Base-by-base conservation (phyloP, 805 yeast species). In the Gaillardinia entomophila region DNA sequence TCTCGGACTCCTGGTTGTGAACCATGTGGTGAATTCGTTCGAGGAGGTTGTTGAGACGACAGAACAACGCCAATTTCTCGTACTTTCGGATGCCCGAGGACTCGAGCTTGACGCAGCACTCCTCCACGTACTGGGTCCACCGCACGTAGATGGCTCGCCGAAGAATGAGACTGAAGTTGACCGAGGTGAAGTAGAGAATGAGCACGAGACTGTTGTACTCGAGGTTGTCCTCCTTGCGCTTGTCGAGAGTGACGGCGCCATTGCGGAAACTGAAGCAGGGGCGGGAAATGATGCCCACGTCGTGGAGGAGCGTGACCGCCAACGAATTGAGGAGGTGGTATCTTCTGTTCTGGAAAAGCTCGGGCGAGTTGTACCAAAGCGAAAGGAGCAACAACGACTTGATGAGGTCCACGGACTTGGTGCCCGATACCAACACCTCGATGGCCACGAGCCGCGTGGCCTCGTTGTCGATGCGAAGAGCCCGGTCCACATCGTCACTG, bases 341-440 rank as follows among this genome's bases (percentile, higher is more conserved):
- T 30, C 94, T 73, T 36, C 94, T 75, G 45, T 82, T 83, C 41
- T 79, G 83, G 42, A 84, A 83, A 44, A 84, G 63, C 54, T 86
- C 96, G 0, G 95, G 84, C 3, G 85, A 74, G 42, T 82, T 84
- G 51, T 86, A 87, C 95, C 95, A 88, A 18, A 80, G 55, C 16
- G 82, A 71, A 32, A 82, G 61, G 4, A 84, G 47, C 13, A 82
- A 49, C 31, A 83, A 59, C 13, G 79, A 61, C 51, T 80, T 79
- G 25, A 87, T 60, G 24, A 85, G 55, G 51, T 85, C 89, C 12
- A 78, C 56, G 5, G 79, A 70, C 57, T 85, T 88, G 34, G 75
- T 68, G 13, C 96, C 95, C 16, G 73, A 64, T 6, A 81, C 68
- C 56, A 87, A 56, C 8, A 81, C 70, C 46, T 86, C 89, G 31